These are phyloP conservation scores for Fusarium sp. DNA, from an alignment of 2,329 filamentous ascomycete species.

Conservation along the genomic window DNA sequence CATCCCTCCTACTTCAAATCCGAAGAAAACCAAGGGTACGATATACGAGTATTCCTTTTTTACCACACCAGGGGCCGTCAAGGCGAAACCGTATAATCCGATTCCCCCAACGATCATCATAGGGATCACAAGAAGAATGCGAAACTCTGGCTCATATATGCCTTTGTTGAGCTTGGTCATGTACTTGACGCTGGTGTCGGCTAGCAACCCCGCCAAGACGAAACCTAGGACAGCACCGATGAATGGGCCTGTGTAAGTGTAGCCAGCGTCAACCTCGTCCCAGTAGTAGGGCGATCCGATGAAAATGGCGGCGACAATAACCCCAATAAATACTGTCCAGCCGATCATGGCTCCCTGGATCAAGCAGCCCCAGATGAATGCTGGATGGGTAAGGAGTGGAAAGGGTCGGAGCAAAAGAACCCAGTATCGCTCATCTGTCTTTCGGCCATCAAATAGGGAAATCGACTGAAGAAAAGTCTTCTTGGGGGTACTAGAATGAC, in stretches of 20 bases:
- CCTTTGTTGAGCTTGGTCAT: constrained; percentile 83
- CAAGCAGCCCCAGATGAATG: constrained; percentile 82
- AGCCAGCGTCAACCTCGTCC: constrained; percentile 83
- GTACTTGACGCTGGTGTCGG: constrained; percentile 77
- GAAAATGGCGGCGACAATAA: constrained; percentile 85
- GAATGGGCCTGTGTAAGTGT: constrained; percentile 88
- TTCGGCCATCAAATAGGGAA: constrained; percentile 82
- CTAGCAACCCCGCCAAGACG: constrained; percentile 76
- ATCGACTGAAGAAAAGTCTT: constrained; percentile 73
- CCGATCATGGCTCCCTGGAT: constrained; percentile 93
- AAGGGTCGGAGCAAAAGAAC: constrained; percentile 78
- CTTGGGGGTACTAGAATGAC: constrained; percentile 55
- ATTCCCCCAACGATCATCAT: constrained; percentile 82
- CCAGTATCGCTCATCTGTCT: constrained; percentile 80
- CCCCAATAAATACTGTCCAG: constrained; percentile 94
- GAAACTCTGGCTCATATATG: constrained; percentile 91
- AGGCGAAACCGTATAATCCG: constrained; percentile 87
- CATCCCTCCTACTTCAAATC: constrained; percentile 87
- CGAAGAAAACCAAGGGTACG: constrained; percentile 86
- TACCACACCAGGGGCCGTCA: constrained; percentile 73
- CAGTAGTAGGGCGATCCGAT: constrained; percentile 85
- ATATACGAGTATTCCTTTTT: constrained; percentile 72
- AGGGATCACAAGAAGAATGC: constrained; percentile 84
- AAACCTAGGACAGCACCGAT: constrained; percentile 85
- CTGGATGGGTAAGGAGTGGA: constrained; percentile 85